A percentile compares a stretch with the other conserved stretches of the same genome.
Evolutionary conservation across 2,329 filamentous ascomycete genomes (phyloP).

Genomic region (Penicillium sp.): DNA sequence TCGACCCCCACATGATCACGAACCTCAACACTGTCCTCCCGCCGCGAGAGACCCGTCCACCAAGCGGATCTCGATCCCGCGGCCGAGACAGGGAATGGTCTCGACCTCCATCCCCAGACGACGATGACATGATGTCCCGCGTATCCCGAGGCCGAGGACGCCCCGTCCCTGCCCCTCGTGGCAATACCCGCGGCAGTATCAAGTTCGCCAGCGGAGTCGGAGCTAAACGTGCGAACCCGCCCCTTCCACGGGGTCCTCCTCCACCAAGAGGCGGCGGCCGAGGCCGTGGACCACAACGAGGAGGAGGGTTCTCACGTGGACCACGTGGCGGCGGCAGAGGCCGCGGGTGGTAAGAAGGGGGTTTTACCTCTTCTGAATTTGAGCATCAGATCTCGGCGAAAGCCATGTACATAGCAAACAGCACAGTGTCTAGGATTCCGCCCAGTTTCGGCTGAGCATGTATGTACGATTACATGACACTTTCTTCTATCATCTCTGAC

Average conservation of each 20-base stretch:
- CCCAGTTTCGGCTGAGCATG: not conserved
- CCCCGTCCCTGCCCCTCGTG: slow-evolving; percentile 20
- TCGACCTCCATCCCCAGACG: slow-evolving; percentile 26
- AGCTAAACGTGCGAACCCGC: slow-evolving; percentile 19
- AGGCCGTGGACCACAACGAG: slow-evolving; percentile 7
- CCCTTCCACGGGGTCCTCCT: slow-evolving; percentile 10
- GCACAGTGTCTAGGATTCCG: not conserved
- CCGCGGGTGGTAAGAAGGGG: slow-evolving; percentile 8
- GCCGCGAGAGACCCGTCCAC: slow-evolving; percentile 4
- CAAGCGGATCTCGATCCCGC: not conserved
- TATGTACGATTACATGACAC: not conserved
- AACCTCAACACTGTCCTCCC: slow-evolving; percentile 30
- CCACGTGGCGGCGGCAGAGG: slow-evolving; percentile 11
- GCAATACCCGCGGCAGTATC: slow-evolving; percentile 27
- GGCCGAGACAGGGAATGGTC: slow-evolving; percentile 10
- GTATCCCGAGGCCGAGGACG: slow-evolving; percentile 18
- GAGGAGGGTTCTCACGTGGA: slow-evolving; percentile 10
- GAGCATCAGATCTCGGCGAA: not conserved
- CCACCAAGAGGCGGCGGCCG: slow-evolving; percentile 12
- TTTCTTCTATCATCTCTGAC: not conserved
- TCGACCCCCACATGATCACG: slow-evolving; percentile 31
- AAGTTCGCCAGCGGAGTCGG: slow-evolving; percentile 29
- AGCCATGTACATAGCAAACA: not conserved
- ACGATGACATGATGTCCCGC: slow-evolving; percentile 27
- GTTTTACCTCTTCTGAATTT: not conserved